These are phyloP conservation scores for Daldinia bambusicola DNA, from an alignment of 495 filamentous ascomycete genomes.

Conservation along the genomic window DNA sequence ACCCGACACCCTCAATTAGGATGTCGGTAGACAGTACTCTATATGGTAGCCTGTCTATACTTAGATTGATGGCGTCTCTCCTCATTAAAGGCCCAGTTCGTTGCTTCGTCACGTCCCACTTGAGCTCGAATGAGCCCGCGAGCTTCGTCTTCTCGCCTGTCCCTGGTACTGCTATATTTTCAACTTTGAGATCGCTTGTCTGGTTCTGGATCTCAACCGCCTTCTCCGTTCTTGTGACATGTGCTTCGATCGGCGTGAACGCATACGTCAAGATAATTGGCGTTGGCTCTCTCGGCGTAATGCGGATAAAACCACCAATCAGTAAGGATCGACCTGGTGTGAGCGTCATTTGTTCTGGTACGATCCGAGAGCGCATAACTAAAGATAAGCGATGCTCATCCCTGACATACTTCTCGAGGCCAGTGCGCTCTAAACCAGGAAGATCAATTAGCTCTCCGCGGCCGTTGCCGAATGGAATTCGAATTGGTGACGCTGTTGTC, in stretches of 20 bases:
- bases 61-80: constrained; percentile 62
- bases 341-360: constrained; percentile 73
- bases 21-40: constrained; percentile 81
- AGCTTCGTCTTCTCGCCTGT: constrained; percentile 65
- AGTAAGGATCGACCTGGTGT: constrained; percentile 85
- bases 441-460: constrained; percentile 95
- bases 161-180: constrained; percentile 67
- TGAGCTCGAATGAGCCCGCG: constrained; percentile 78
- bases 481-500: constrained; percentile 93
- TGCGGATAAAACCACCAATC: constrained; percentile 85
- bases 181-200: constrained; percentile 62
- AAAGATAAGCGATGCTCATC: constrained; percentile 71
- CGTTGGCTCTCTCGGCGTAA: constrained; percentile 76
- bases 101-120: constrained; percentile 81
- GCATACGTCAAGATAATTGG: constrained; percentile 75
- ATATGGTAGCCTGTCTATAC: constrained; percentile 74
- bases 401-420: constrained; percentile 73
- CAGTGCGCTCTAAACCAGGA: constrained; percentile 80
- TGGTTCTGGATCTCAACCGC: constrained; percentile 73
- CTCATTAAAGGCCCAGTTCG: constrained; percentile 70
- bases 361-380: constrained; percentile 77
- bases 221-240: constrained; percentile 82
- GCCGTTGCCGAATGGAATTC: constrained; percentile 83
- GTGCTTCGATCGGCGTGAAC: constrained; percentile 78
- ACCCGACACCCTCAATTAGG: constrained; percentile 89